Conservation (phyloP, 139 green algal species). For the Chlamydomonas sp. region DNA sequence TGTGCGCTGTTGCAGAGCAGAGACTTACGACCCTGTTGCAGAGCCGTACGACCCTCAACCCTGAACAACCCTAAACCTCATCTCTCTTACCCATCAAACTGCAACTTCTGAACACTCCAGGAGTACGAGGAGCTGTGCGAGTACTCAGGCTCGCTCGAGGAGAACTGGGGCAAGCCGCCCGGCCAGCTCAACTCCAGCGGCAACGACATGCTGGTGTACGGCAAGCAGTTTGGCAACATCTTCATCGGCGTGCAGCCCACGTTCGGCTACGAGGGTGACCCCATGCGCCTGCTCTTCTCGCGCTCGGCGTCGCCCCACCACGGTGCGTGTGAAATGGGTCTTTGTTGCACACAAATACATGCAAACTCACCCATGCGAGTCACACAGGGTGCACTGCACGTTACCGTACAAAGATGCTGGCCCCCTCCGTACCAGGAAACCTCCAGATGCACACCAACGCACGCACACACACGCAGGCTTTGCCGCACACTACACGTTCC, state of each 20-base stretch:
- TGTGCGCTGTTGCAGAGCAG: no score
- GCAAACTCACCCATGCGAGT: no score
- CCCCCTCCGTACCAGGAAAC: no score
- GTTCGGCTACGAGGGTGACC: constrained; percentile 98
- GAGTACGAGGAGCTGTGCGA: constrained; percentile 88
- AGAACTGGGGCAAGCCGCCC: constrained; percentile 96
- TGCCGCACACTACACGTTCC: constrained; percentile 97
- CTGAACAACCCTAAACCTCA: constrained; percentile 81
- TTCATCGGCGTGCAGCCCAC: constrained; percentile 99
- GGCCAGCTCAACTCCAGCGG: constrained; percentile 97
- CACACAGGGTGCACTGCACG: no score
- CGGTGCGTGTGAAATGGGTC: no score
- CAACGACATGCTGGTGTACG: constrained; percentile 92
- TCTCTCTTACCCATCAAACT: constrained; percentile 80
- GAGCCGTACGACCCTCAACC: background rate
- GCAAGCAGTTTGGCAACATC: constrained; percentile 96
- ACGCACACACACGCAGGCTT: no score
- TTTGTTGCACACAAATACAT: no score
- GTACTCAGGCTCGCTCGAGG: constrained; percentile 89
- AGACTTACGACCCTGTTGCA: background rate
- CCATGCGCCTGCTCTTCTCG: constrained; percentile 98
- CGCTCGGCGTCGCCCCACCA: constrained; percentile 90
- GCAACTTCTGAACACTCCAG: no score
- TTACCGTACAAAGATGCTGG: no score
- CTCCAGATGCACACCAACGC: no score